Evolutionary conservation across 2,329 filamentous ascomycete genomes (phyloP), one percentile per base, ranked within the genome.

Genomic region (Corniculantispora saksenae): DNA sequence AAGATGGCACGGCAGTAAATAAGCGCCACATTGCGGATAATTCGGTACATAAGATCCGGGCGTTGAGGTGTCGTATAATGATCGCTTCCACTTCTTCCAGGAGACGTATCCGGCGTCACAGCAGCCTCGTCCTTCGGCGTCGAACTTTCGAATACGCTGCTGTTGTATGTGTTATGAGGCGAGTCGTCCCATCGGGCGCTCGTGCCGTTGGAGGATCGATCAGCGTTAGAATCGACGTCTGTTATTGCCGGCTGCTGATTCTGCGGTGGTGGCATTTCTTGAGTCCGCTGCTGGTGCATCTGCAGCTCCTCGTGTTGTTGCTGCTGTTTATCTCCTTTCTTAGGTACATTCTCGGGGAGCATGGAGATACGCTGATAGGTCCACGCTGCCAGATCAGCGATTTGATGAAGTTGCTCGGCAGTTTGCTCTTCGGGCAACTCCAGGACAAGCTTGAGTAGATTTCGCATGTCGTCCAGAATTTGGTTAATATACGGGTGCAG

Each of bases 401-500:
- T 72, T 54, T 78, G 78, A 17, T 78, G 71, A 3, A 80, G 69
- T 35, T 82, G 75, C 27, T 77, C 76, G 0, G 68, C 38, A 0
- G 76, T 74, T 3, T 80, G 70, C 0, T 72, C 54, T 2, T 69
- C 65, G 0, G 81, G 77, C n/a, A 83, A 71, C 1, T 75, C 71
- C 6, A 83, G 67, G 0, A 84, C 78, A 3, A 78, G 71, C 15
- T 75, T 71, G n/a, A 84, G 74, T 1, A 86, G 73, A 25, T 79
- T 79, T 5, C 83, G 79, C 72, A 84, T 79, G 57, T 83, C 80
- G 62, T 86, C 84, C 3, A 86, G 78, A 60, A 86, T 82, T 17
- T 78, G 75, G 5, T 83, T 82, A 1, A 81, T 82, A 59, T 75
- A 74, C 1, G 76, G 73, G 59, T 84, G 80, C n/a, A 86, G 72